Evolutionary conservation across 106 monocot genomes (phyloP), one percentile per base, ranked within the genome.

Genomic region (Acorus gramineus): DNA sequence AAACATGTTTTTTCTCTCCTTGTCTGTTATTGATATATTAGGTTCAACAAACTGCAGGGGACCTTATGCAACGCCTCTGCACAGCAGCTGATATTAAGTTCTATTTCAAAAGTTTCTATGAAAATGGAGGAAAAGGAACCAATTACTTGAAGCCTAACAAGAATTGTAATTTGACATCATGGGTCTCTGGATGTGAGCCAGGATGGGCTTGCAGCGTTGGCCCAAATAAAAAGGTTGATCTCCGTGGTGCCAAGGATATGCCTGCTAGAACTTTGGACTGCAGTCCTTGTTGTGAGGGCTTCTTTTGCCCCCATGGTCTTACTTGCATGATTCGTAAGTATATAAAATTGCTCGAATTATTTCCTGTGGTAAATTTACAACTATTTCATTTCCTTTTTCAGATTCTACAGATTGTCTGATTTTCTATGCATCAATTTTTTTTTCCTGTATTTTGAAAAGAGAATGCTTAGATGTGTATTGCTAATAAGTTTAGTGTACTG

Each of bases 61-160:
- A 80, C 53, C 73, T 90, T 42, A 44, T 74, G 42, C 9, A 11
- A 56, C 79, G 90, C 42, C 47, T 96, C 73, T 96, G 95, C 66
- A 87, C 86, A 48, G 66, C 83, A 6, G 87, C 98, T n/a, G 98
- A 98, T 68, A 80, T 89, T 62, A 88, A 77, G 57, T 92, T 92
- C 70, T 96, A 96, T 72, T 90, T 96, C 72, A 68, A 14, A 7
- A 71, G 69, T 14, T 76, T 96, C 7, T 80, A 68, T 59, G 65
- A 73, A 42, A 71, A 57, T 6, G 54, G 64, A 2, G 75, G 61
- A 42, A 72, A 65, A 48, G 28, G 28, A 28, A 70, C 47, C 45
- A 71, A 72, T 47, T 85, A 77, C 67, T 57, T 85, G 62, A 96
- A 78, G 61, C 86, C 84, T 4, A 90, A 90, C 67, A 82, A 71